These are phyloP conservation scores for Pythium vanterpoolii DNA, from an alignment of 352 stramenopile genomes.

Conservation along the genomic window DNA sequence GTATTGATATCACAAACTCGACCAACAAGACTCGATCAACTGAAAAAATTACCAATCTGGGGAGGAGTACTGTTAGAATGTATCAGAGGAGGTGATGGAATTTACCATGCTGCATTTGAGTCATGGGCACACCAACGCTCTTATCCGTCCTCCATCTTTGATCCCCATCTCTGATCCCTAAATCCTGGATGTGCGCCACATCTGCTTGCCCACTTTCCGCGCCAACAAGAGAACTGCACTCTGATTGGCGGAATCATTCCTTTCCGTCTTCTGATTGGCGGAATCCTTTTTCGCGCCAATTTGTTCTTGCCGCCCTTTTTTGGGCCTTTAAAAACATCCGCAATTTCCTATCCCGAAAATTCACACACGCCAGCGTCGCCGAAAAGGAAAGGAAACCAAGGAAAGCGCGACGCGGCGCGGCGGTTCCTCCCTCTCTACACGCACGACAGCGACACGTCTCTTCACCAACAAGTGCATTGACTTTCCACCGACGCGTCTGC, in stretches of 20 bases:
- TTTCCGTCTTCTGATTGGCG: slow-evolving; percentile 13
- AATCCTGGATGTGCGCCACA: neutral
- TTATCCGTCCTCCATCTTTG: no score
- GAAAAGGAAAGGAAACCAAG: neutral
- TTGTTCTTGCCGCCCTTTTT: slow-evolving; percentile 25
- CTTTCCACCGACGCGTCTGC: neutral
- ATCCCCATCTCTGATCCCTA: neutral
- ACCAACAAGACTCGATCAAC: no score
- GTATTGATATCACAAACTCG: no score
- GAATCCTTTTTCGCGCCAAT: slow-evolving; percentile 21
- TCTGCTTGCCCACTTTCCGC: neutral
- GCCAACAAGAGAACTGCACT: neutral
- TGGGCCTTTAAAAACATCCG: slow-evolving; percentile 13
- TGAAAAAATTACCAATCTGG: no score
- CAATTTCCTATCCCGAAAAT: neutral
- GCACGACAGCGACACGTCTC: neutral
- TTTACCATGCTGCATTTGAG: no score
- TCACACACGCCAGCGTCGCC: neutral
- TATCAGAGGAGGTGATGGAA: no score
- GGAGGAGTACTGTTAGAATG: no score
- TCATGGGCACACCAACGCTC: no score
- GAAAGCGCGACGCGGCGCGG: neutral
- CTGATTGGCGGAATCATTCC: slow-evolving; percentile 24
- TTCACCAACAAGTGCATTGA: neutral
- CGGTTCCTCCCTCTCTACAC: neutral